These are phyloP conservation scores for Scedosporium boydii DNA, from an alignment of 2,329 filamentous ascomycete species.

Conservation along the genomic window DNA sequence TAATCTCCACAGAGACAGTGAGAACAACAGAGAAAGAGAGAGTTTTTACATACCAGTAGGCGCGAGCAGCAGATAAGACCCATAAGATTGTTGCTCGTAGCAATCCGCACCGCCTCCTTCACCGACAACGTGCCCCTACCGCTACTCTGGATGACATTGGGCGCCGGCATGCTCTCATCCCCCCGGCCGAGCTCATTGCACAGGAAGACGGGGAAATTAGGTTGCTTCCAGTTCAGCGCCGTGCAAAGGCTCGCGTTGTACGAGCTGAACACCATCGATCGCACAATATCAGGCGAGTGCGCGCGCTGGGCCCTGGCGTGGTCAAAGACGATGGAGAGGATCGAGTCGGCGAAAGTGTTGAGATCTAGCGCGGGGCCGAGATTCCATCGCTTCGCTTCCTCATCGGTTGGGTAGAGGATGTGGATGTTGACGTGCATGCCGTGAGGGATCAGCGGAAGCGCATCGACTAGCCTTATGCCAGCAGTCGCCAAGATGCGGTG, in stretches of 20 bases:
- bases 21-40: neutral
- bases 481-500: conserved; percentile 65
- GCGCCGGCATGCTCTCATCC: conserved; percentile 26
- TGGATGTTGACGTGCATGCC: conserved; percentile 88
- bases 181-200: conserved; percentile 82
- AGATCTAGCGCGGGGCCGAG: conserved; percentile 72
- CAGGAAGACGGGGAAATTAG: conserved; percentile 91
- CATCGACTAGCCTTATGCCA: conserved; percentile 71
- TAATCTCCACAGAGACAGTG: conserved; percentile 9
- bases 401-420: conserved; percentile 69
- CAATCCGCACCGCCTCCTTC: conserved; percentile 89
- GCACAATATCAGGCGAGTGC: conserved; percentile 61
- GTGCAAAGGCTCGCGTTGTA: conserved; percentile 87
- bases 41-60: conserved; percentile 57
- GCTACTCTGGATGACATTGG: conserved; percentile 37
- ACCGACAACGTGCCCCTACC: conserved; percentile 73
- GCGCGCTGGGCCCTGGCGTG: conserved; percentile 63
- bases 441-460: conserved; percentile 63
- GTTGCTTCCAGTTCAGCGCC: conserved; percentile 97
- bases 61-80: conserved; percentile 83
- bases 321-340: conserved; percentile 81
- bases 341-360: conserved; percentile 75
- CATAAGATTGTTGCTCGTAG: conserved; percentile 97
- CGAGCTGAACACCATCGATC: conserved; percentile 88
- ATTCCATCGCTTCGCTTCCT: conserved; percentile 61